Conservation (phyloP, 768 basidiomycete genomes). For the Trametes punicea region DNA sequence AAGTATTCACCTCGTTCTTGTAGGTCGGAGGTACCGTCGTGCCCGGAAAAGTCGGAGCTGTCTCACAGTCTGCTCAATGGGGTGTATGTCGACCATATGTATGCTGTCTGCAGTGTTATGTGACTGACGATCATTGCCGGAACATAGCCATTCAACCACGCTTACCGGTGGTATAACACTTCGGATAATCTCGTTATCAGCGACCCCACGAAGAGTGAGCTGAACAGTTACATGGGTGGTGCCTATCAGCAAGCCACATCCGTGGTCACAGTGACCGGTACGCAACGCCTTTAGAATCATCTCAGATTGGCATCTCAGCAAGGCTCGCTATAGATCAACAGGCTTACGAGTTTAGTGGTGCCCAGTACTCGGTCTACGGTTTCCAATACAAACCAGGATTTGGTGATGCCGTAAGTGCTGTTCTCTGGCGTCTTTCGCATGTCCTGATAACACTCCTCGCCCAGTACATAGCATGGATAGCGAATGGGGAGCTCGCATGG, state of each 20-base stretch:
- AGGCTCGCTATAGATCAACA: conserved; percentile 46
- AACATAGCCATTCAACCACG: conserved; percentile 68
- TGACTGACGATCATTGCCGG: neutral
- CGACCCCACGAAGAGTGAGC: conserved; percentile 44
- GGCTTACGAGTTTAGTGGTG: conserved; percentile 59
- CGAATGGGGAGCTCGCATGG: conserved; percentile 62
- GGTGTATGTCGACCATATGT: conserved; percentile 43
- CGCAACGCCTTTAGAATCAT: neutral
- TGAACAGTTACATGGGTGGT: conserved; percentile 74
- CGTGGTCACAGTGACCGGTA: conserved; percentile 35
- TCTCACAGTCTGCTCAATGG: conserved; percentile 82
- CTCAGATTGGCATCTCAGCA: neutral
- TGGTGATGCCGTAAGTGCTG: conserved; percentile 46
- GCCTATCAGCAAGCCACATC: conserved; percentile 74
- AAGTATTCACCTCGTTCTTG: conserved; percentile 74
- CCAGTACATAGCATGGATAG: conserved; percentile 80
- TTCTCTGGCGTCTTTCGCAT: neutral
- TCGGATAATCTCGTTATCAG: conserved; percentile 54
- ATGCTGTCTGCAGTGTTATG: neutral
- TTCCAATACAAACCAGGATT: conserved; percentile 79
- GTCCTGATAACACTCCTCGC: neutral
- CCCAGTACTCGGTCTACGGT: conserved; percentile 70
- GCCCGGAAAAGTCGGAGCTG: neutral
- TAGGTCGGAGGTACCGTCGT: conserved; percentile 64
- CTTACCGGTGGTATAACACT: conserved; percentile 68